Evolutionary conservation across 2,329 filamentous ascomycete genomes (phyloP).

Genomic region (Coleophoma crateriformis): DNA sequence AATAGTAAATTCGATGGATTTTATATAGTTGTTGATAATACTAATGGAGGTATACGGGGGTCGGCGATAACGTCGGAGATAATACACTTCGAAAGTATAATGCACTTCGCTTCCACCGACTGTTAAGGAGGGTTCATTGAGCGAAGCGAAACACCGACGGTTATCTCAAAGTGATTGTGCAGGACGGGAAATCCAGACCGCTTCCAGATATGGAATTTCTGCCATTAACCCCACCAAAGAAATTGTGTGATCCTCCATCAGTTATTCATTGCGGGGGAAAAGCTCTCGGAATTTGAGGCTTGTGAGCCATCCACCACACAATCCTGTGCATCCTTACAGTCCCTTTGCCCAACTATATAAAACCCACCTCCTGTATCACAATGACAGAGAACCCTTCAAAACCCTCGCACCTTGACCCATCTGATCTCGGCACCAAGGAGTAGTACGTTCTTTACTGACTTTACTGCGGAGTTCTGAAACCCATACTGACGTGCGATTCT

Average conservation of each 20-base stretch:
- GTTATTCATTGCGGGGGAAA: neutral
- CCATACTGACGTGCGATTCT: neutral
- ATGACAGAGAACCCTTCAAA: slow-evolving; percentile 28
- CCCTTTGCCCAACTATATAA: neutral
- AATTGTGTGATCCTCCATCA: neutral
- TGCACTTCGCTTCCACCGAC: too few species aligned
- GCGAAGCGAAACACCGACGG: too few species aligned
- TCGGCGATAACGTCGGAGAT: too few species aligned
- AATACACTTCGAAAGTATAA: too few species aligned
- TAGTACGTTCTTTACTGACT: slow-evolving; percentile 54
- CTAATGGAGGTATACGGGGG: too few species aligned
- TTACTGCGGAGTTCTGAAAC: neutral
- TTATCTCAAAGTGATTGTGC: neutral
- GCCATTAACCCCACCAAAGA: neutral
- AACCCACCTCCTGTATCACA: neutral
- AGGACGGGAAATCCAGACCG: neutral
- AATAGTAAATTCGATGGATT: too few species aligned
- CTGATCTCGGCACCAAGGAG: slow-evolving; percentile 76
- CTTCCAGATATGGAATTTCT: slow-evolving; percentile 1
- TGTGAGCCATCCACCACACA: too few species aligned
- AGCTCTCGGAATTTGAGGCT: too few species aligned
- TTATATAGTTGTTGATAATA: too few species aligned
- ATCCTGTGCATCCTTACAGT: neutral
- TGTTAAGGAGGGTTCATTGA: too few species aligned
- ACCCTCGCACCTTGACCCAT: slow-evolving; percentile 69